phyloP scores from a whole-genome alignment of 192 early-diverging fungal genomes.

The Linderina pennispora region DNA sequence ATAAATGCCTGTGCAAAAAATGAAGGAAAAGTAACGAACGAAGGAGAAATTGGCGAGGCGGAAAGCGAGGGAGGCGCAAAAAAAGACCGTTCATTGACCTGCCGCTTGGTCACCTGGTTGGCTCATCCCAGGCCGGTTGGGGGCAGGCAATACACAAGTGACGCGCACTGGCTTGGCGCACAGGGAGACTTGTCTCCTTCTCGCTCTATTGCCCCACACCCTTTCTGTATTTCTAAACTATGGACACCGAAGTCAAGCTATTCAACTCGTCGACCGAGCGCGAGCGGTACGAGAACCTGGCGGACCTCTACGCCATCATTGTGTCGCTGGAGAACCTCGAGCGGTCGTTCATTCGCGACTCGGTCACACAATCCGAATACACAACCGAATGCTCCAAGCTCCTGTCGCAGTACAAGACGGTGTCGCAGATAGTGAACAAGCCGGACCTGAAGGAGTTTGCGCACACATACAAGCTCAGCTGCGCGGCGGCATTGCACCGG shows the following conservation, averaged over 20 bases:
- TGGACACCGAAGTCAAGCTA: slow-evolving; percentile 78
- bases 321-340: slow-evolving; percentile 89
- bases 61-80: not conserved
- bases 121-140: too few relatives aligned
- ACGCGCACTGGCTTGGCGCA: too few relatives aligned
- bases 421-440: slow-evolving; percentile 31
- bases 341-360: slow-evolving; percentile 85
- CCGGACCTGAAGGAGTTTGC: slow-evolving; percentile 52
- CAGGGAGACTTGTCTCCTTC: too few relatives aligned
- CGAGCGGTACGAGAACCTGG: slow-evolving; percentile 87
- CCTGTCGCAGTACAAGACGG: slow-evolving; percentile 88
- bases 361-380: slow-evolving; percentile 80
- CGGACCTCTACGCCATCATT: slow-evolving; percentile 89
- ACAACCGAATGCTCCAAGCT: slow-evolving; percentile 85
- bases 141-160: too few relatives aligned
- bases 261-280: slow-evolving; percentile 77
- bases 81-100: too few relatives aligned
- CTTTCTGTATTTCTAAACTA: too few relatives aligned
- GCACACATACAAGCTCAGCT: slow-evolving; percentile 53
- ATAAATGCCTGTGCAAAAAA: not conserved
- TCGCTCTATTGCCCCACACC: too few relatives aligned
- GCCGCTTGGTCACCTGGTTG: too few relatives aligned
- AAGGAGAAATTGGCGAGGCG: slow-evolving; percentile 1
- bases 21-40: not conserved
- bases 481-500: slow-evolving; percentile 79